Evolutionary conservation across 805 yeast species (phyloP).

Genomic region (Diddensiella caesifluorescens): DNA sequence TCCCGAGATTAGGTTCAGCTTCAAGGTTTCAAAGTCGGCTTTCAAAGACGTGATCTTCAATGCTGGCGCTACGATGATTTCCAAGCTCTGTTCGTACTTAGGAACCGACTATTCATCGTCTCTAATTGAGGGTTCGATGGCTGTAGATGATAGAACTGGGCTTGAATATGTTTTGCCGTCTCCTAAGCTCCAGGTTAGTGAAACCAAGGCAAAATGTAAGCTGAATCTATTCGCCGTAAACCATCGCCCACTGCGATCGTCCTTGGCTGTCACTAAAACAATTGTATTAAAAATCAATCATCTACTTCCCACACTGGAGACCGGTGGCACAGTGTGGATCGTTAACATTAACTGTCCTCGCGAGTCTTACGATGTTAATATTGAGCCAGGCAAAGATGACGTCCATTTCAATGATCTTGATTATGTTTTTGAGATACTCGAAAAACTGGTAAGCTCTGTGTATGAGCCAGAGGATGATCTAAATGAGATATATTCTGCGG

Average conservation of each 20-base stretch:
- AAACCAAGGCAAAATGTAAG: constrained; percentile 23
- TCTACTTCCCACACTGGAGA: not conserved
- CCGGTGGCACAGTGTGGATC: constrained; percentile 47
- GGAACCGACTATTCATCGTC: not conserved
- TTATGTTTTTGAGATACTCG: not conserved
- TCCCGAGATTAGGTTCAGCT: constrained; percentile 2
- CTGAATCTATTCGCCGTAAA: constrained; percentile 53
- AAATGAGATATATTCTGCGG: no score
- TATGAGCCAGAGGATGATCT: no score
- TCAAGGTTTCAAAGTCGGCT: not conserved
- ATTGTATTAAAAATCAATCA: constrained; percentile 59
- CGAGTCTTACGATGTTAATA: constrained; percentile 57
- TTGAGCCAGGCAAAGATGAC: constrained; percentile 71
- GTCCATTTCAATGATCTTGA: constrained; percentile 6
- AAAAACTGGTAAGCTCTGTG: not conserved
- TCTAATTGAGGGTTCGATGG: not conserved
- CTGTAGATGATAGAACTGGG: not conserved
- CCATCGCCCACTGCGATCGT: constrained; percentile 48
- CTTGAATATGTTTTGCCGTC: constrained; percentile 2
- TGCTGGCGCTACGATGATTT: not conserved
- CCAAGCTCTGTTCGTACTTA: not conserved
- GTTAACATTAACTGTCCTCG: constrained; percentile 53
- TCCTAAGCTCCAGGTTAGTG: not conserved
- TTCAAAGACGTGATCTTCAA: not conserved
- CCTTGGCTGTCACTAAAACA: constrained; percentile 63